Evolutionary conservation across 345 rosid genomes (phyloP).

Genomic region (Corchorus olitorius): DNA sequence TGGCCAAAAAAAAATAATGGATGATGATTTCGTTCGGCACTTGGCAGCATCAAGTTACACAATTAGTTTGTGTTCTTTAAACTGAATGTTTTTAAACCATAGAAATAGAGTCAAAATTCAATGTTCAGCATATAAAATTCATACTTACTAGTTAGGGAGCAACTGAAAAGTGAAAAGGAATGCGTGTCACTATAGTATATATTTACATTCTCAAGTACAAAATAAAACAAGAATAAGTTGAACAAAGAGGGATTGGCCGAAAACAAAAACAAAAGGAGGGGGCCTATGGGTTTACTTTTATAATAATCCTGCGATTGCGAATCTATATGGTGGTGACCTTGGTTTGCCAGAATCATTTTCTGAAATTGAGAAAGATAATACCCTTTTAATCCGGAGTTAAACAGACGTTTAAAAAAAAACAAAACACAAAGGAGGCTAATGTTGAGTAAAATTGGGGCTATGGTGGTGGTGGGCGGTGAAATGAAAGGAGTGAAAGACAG

Average conservation of each 20-base stretch:
- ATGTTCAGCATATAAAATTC: not conserved
- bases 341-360: slow-evolving; percentile 12
- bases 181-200: not conserved
- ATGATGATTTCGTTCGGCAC: too few species aligned
- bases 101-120: not conserved
- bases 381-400: not conserved
- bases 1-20: too few species aligned
- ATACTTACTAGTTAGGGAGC: not conserved
- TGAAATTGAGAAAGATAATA: not conserved
- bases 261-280: not conserved
- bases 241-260: too few species aligned
- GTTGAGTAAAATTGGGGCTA: slow-evolving; percentile 19
- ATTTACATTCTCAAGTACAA: too few species aligned
- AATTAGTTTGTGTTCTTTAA: too few species aligned
- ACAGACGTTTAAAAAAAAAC: slow-evolving; percentile 6
- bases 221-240: too few species aligned
- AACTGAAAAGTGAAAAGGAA: not conserved
- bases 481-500: slow-evolving; percentile 26
- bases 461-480: slow-evolving; percentile 23
- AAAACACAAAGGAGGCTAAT: slow-evolving; percentile 42
- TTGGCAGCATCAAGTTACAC: not conserved
- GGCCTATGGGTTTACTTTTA: not conserved
- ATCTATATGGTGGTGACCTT: not conserved
- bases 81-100: too few species aligned
- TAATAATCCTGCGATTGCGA: not conserved